These are phyloP conservation scores for Marchantia paleacea DNA, from an alignment of 225 moss, liverwort and hornwort species.

Conservation along the genomic window DNA sequence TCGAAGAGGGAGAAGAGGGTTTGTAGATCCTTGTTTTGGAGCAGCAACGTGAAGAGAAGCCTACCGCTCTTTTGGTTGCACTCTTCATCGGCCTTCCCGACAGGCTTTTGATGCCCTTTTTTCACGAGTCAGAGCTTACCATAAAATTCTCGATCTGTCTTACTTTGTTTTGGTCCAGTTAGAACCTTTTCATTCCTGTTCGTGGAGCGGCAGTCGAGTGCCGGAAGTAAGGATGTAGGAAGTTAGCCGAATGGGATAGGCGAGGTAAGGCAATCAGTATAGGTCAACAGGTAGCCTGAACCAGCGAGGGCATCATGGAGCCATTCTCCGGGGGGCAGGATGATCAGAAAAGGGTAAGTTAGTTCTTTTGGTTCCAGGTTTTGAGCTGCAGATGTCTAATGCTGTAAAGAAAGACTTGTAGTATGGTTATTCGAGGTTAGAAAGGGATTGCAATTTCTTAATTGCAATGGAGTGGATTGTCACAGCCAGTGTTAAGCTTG, in stretches of 20 bases:
- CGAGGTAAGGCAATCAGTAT: background rate
- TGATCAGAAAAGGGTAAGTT: constrained; percentile 30
- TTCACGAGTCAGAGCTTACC: background rate
- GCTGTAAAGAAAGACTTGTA: background rate
- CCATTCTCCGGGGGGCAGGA: constrained; percentile 22
- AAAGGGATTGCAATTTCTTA: background rate
- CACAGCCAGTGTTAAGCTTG: background rate
- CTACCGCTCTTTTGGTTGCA: background rate
- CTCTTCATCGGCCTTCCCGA: background rate
- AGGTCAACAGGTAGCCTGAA: background rate
- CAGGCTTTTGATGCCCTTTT: too few relatives aligned
- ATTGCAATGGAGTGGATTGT: background rate
- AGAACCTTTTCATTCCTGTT: background rate
- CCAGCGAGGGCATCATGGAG: constrained; percentile 12
- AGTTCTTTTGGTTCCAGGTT: background rate
- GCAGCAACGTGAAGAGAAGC: background rate
- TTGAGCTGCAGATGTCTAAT: background rate
- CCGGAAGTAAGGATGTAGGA: background rate
- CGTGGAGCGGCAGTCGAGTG: background rate
- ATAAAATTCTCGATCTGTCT: background rate
- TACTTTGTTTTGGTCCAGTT: background rate
- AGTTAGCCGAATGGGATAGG: background rate
- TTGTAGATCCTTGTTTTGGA: background rate
- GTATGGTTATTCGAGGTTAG: background rate
- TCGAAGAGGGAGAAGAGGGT: background rate